Percentiles rank a stretch among this genome's conserved stretches.
Conservation (phyloP, 2,329 filamentous ascomycete genomes). For the Tolypocladium inflatum region DNA sequence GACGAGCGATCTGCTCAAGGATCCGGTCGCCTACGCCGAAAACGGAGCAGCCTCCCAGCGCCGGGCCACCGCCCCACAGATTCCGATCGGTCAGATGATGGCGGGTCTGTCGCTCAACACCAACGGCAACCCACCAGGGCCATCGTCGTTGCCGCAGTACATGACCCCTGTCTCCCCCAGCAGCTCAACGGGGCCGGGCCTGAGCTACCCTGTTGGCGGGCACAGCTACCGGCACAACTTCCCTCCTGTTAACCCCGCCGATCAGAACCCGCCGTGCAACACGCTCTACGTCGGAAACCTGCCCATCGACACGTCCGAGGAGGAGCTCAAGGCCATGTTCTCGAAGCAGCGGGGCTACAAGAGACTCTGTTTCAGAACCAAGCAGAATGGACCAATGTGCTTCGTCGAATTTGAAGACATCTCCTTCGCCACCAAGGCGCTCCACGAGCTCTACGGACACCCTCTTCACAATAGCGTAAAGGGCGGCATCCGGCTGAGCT, state of each 20-base stretch:
- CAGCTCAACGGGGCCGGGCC: conserved; percentile 24
- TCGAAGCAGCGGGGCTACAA: conserved; percentile 92
- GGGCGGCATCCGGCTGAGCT: conserved; percentile 89
- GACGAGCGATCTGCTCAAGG: conserved; percentile 60
- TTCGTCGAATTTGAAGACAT: conserved; percentile 98
- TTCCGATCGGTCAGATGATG: conserved; percentile 57
- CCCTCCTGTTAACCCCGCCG: conserved; percentile 84
- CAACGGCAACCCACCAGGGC: conserved; percentile 26
- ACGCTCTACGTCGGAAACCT: conserved; percentile 97
- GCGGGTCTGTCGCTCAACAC: conserved; percentile 63
- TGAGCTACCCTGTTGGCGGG: conserved; percentile 25
- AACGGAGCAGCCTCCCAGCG: conserved; percentile 39
- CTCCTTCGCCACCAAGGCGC: conserved; percentile 80
- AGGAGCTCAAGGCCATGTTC: conserved; percentile 90
- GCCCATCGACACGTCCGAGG: conserved; percentile 84
- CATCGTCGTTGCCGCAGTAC: conserved; percentile 44
- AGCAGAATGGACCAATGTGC: conserved; percentile 94
- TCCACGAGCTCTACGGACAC: conserved; percentile 82
- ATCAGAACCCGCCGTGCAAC: conserved; percentile 96
- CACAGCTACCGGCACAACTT: conserved; percentile 56
- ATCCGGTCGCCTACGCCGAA: conserved; percentile 65
- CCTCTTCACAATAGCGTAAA: conserved; percentile 86
- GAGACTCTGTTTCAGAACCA: conserved; percentile 86
- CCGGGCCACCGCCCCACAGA: conserved; percentile 60
- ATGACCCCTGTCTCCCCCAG: conserved; percentile 25